These are phyloP conservation scores for Candida mattraensis DNA, from an alignment of 805 yeast species.

Conservation along the genomic window DNA sequence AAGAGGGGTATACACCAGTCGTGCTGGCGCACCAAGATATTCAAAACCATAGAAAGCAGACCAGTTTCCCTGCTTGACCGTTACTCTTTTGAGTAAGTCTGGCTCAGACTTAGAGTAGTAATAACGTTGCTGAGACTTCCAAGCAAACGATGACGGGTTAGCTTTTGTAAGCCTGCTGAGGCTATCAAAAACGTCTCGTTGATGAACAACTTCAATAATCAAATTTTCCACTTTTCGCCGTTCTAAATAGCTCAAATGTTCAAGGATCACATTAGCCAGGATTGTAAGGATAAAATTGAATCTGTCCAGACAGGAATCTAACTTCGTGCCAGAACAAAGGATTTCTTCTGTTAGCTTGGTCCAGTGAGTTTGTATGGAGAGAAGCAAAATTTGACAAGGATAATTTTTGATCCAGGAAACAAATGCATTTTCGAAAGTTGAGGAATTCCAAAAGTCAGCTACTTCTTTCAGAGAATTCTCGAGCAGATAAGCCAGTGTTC, in stretches of 20 bases:
- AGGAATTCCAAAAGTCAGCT: slow-evolving; percentile 10
- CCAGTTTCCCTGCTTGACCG: slow-evolving; percentile 53
- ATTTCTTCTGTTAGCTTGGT: slow-evolving; percentile 41
- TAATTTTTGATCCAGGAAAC: slow-evolving; percentile 36
- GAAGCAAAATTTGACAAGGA: slow-evolving; percentile 57
- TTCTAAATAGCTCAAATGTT: slow-evolving; percentile 27
- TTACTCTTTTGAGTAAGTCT: slow-evolving; percentile 32
- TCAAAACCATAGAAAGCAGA: slow-evolving; percentile 71
- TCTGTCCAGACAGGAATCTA: slow-evolving; percentile 16
- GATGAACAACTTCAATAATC: slow-evolving; percentile 69
- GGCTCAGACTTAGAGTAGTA: slow-evolving; percentile 31
- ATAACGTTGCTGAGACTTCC: slow-evolving; percentile 57
- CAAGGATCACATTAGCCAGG: slow-evolving; percentile 35
- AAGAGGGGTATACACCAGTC: slow-evolving; percentile 75
- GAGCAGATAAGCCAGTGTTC: slow-evolving; percentile 43
- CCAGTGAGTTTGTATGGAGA: slow-evolving; percentile 60
- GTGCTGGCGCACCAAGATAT: slow-evolving; percentile 72
- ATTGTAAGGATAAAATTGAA: slow-evolving; percentile 6
- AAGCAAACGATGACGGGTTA: slow-evolving; percentile 30
- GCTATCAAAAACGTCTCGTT: slow-evolving; percentile 37
- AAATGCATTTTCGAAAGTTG: slow-evolving; percentile 14
- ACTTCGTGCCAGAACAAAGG: slow-evolving; percentile 1
- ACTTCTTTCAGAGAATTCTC: slow-evolving; percentile 33
- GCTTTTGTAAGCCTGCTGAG: slow-evolving; percentile 1
- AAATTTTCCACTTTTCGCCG: slow-evolving; percentile 55